phyloP scores from a whole-genome alignment of 352 stramenopile species.

The Phytophthora rubi region DNA sequence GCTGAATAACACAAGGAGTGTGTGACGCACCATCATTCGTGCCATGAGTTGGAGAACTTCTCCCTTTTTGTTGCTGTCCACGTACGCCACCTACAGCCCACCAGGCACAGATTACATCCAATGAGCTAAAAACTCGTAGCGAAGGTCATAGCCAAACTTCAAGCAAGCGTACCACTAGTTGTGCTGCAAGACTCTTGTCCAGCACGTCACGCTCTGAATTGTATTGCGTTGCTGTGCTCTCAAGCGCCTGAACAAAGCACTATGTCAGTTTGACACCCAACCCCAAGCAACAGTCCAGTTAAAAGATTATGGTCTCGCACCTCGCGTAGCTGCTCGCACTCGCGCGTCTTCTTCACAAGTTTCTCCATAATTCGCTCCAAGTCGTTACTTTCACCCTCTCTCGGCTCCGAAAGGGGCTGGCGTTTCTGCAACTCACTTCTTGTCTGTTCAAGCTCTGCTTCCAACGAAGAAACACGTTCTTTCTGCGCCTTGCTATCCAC shows the following conservation, averaged over 20 bases:
- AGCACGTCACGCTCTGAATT: conserved; percentile 62
- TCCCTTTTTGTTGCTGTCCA: conserved; percentile 72
- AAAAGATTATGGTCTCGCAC: conserved; percentile 22
- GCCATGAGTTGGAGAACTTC: conserved; percentile 78
- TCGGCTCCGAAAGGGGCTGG: conserved; percentile 6
- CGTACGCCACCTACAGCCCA: conserved; percentile 59
- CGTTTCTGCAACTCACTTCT: conserved; percentile 32
- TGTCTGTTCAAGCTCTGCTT: conserved; percentile 46
- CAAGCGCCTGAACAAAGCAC: conserved; percentile 45
- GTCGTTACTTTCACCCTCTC: conserved; percentile 41
- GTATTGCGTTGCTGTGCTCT: conserved; percentile 64
- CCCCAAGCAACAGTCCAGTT: background rate
- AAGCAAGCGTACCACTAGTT: conserved; percentile 58
- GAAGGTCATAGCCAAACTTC: background rate
- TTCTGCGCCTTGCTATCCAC: conserved; percentile 59
- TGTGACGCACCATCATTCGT: conserved; percentile 63
- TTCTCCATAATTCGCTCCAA: conserved; percentile 59
- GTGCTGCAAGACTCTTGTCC: conserved; percentile 72
- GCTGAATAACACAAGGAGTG: background rate
- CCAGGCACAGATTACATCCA: background rate
- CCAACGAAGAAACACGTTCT: conserved; percentile 51
- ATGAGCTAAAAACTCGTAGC: background rate
- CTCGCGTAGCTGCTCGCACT: conserved; percentile 79
- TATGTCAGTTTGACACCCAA: background rate
- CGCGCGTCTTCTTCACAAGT: conserved; percentile 63